These are phyloP conservation scores for Citrullus amarus DNA, from an alignment of 306 rosid species.

Conservation along the genomic window DNA sequence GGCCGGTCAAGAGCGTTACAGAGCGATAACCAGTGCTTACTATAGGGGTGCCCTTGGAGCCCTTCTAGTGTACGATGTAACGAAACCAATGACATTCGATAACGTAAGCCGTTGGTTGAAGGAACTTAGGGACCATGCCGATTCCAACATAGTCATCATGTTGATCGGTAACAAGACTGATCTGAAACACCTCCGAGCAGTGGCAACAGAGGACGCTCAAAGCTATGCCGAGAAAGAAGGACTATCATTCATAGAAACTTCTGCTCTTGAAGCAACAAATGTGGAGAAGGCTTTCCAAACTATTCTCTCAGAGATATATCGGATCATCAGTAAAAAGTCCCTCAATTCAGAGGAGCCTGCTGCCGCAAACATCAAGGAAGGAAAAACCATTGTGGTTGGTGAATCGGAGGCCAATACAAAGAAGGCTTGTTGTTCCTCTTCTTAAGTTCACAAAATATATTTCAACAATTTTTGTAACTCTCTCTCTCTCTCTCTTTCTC, in stretches of 20 bases:
- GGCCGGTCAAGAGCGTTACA: conserved; percentile 92
- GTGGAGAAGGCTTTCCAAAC: conserved; percentile 92
- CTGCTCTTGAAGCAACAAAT: conserved; percentile 79
- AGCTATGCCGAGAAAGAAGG: conserved; percentile 76
- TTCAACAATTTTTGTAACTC: conserved; percentile 1
- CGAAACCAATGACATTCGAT: conserved; percentile 80
- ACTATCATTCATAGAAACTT: conserved; percentile 83
- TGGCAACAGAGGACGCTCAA: conserved; percentile 83
- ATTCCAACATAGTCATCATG: conserved; percentile 81
- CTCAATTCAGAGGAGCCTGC: conserved; percentile 43
- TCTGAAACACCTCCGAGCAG: conserved; percentile 80
- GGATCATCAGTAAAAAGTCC: conserved; percentile 75
- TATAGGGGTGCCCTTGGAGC: conserved; percentile 95
- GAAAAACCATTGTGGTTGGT: conserved; percentile 51
- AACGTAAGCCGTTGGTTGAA: conserved; percentile 85
- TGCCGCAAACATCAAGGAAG: conserved; percentile 44
- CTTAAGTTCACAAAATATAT: conserved; percentile 18
- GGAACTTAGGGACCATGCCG: conserved; percentile 94
- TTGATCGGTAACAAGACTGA: conserved; percentile 87
- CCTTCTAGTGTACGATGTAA: conserved; percentile 68
- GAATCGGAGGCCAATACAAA: conserved; percentile 40
- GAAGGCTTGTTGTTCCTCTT: conserved; percentile 67
- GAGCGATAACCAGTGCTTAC: conserved; percentile 92
- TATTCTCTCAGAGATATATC: conserved; percentile 62
- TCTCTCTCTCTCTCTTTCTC: background rate